These are phyloP conservation scores for Diutina rugosa DNA, from an alignment of 1,139 yeast species.

Conservation along the genomic window DNA sequence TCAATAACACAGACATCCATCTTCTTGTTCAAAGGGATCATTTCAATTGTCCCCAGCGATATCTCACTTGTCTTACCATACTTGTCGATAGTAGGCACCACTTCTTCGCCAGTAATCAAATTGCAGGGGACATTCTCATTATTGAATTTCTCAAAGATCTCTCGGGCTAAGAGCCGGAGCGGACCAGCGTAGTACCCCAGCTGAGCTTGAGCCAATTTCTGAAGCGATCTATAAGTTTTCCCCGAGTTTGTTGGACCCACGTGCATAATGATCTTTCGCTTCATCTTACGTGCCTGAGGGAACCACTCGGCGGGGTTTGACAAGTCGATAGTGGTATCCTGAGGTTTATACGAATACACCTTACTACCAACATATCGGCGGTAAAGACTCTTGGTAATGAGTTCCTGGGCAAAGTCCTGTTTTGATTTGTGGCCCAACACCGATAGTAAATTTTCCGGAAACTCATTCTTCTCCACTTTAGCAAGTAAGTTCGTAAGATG, in stretches of 20 bases:
- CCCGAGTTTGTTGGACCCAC: constrained; percentile 98
- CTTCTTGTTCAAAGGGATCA: constrained; percentile 57
- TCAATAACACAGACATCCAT: constrained; percentile 88
- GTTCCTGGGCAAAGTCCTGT: neutral
- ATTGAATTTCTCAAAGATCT: constrained; percentile 73
- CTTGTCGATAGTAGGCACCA: constrained; percentile 54
- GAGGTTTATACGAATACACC: neutral
- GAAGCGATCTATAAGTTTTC: constrained; percentile 78
- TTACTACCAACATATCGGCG: neutral
- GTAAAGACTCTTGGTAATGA: neutral
- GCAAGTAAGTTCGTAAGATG: neutral
- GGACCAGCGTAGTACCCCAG: constrained; percentile 97
- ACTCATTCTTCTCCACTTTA: neutral
- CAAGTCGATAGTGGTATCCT: constrained; percentile 8
- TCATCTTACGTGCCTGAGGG: constrained; percentile 74
- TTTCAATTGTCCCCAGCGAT: constrained; percentile 87
- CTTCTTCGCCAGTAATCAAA: constrained; percentile 88
- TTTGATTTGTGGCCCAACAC: neutral
- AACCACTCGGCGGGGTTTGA: constrained; percentile 78
- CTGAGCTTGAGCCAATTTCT: constrained; percentile 49
- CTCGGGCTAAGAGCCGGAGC: constrained; percentile 76
- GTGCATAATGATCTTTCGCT: constrained; percentile 72
- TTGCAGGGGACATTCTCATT: constrained; percentile 59
- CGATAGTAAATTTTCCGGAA: neutral
- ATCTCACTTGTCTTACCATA: constrained; percentile 61